Conservation (phyloP, 257 asterid genomes). For the Nicotiana noctiflora region DNA sequence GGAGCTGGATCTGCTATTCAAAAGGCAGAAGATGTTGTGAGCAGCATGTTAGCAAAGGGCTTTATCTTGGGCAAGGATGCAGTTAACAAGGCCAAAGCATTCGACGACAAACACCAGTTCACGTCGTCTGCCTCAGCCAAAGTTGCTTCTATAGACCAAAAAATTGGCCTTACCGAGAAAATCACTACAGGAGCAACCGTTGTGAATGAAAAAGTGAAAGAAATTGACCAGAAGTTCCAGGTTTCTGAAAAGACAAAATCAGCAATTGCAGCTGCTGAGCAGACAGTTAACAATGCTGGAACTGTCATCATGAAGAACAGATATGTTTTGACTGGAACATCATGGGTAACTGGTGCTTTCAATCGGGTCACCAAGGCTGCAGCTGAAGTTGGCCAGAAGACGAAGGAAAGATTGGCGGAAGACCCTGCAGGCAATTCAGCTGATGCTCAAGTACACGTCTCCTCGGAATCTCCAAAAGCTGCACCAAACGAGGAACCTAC, state of each 20-base stretch:
- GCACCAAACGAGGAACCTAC: not conserved
- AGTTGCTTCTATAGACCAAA: constrained; percentile 38
- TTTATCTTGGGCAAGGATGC: constrained; percentile 39
- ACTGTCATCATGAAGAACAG: constrained; percentile 44
- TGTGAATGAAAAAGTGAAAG: constrained; percentile 36
- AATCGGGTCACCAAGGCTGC: constrained; percentile 38
- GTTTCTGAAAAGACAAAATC: constrained; percentile 39
- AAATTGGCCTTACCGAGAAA: constrained; percentile 37
- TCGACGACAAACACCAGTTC: constrained; percentile 46
- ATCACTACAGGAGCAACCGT: constrained; percentile 26
- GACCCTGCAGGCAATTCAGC: constrained; percentile 20
- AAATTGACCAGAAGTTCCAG: constrained; percentile 38
- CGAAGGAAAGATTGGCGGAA: constrained; percentile 30
- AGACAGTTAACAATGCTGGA: constrained; percentile 38
- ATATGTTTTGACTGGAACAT: constrained; percentile 32
- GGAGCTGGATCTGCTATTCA: constrained; percentile 29
- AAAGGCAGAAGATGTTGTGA: constrained; percentile 3
- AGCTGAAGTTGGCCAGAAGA: constrained; percentile 35
- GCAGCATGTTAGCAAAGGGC: constrained; percentile 10
- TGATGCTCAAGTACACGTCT: constrained; percentile 12
- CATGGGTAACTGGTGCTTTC: constrained; percentile 46
- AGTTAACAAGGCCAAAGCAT: constrained; percentile 31
- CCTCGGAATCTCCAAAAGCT: constrained; percentile 13
- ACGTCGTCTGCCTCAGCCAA: constrained; percentile 37
- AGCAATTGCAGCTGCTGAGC: constrained; percentile 36